Conservation (phyloP, 306 rosid species). For the Gynostemma pentaphyllum region DNA sequence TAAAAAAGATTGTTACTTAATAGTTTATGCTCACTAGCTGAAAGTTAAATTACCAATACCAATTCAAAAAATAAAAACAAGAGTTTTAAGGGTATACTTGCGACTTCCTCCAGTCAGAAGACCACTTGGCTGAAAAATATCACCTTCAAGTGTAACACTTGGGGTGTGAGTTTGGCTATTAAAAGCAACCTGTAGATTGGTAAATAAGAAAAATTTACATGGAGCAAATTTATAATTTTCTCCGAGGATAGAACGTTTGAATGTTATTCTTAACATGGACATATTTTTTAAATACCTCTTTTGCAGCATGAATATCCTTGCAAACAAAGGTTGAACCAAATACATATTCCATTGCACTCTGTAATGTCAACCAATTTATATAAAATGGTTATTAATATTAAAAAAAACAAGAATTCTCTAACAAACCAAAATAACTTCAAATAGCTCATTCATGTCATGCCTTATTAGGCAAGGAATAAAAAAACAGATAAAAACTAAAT, state of each 20-base stretch:
- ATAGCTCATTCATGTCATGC: background rate
- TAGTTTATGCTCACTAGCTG: constrained; percentile 11
- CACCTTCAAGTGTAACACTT: constrained; percentile 98
- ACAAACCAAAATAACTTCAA: background rate
- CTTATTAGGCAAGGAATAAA: background rate
- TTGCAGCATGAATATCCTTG: constrained; percentile 72
- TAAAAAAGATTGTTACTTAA: constrained; percentile 16
- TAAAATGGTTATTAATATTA: constrained; percentile 4
- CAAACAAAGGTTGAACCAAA: constrained; percentile 95
- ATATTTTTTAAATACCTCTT: constrained; percentile 49
- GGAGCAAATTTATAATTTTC: constrained; percentile 4
- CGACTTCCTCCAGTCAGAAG: constrained; percentile 98
- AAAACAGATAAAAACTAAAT: background rate
- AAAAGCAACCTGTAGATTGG: constrained; percentile 66
- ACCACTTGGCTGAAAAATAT: constrained; percentile 93
- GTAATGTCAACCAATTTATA: constrained; percentile 19
- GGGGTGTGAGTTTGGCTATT: constrained; percentile 51
- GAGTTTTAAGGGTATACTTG: constrained; percentile 40
- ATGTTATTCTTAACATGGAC: background rate
- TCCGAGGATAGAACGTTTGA: too few relatives aligned
- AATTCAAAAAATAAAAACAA: constrained; percentile 13
- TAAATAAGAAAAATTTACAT: constrained; percentile 14
- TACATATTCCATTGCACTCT: constrained; percentile 87
- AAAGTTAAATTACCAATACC: constrained; percentile 8
- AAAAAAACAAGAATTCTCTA: constrained; percentile 9